Conservation (phyloP, 352 stramenopile genomes). For the Phytopythium chamaehyphon region DNA sequence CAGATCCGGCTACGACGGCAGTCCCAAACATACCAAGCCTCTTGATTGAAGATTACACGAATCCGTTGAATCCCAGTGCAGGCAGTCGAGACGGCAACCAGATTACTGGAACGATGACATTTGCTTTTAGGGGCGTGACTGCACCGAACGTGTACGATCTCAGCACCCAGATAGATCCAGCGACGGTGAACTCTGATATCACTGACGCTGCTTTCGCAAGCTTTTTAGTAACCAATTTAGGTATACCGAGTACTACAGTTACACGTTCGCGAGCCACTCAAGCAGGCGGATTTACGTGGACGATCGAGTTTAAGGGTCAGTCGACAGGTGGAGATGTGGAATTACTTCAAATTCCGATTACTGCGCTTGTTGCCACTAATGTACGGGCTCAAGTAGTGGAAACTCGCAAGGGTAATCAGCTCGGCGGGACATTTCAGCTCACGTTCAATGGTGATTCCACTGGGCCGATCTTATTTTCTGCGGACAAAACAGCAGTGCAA, state of each 20-base stretch:
- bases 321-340: conserved; percentile 83
- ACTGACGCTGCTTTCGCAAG: conserved; percentile 29
- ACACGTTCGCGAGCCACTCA: conserved; percentile 60
- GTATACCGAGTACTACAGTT: conserved; percentile 43
- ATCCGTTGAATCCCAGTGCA: conserved; percentile 43
- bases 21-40: conserved; percentile 14
- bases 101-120: conserved; percentile 77
- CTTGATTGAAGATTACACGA: conserved; percentile 39
- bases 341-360: conserved; percentile 33
- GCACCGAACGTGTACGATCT: conserved; percentile 30
- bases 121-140: conserved; percentile 43
- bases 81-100: conserved; percentile 89
- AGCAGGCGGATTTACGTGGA: conserved; percentile 77
- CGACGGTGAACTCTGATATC: conserved; percentile 17
- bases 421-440: conserved; percentile 91
- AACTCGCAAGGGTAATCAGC: conserved; percentile 79
- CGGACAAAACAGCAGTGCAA: conserved; percentile 78
- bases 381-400: conserved; percentile 58
- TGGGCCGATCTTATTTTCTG: conserved; percentile 84
- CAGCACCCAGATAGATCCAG: conserved; percentile 34
- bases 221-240: conserved; percentile 43
- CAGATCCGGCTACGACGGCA: not conserved
- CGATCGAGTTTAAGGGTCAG: conserved; percentile 56
- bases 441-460: conserved; percentile 94
- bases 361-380: conserved; percentile 29